Conservation (phyloP, 1,139 yeast species). For the Pichia sp. region DNA sequence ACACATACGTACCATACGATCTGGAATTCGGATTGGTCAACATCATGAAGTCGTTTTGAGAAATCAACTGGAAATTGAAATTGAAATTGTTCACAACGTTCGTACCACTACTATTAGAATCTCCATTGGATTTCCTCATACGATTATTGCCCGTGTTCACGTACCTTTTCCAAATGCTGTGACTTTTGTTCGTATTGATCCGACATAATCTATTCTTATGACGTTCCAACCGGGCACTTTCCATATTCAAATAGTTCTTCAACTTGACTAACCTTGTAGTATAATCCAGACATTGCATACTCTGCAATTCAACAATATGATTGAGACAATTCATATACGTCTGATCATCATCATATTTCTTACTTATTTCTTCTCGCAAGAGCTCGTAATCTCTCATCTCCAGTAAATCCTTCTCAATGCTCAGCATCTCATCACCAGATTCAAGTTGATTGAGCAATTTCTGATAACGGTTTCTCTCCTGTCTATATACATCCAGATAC, state of each 20-base stretch:
- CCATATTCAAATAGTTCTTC: constrained; percentile 31
- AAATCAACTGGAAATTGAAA: constrained; percentile 4
- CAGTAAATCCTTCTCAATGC: constrained; percentile 29
- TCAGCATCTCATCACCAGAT: constrained; percentile 8
- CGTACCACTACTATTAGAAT: background rate
- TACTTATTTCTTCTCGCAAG: constrained; percentile 26
- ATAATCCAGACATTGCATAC: constrained; percentile 29
- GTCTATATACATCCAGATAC: constrained; percentile 9
- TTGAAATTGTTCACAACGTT: background rate
- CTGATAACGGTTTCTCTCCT: constrained; percentile 13
- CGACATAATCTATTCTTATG: constrained; percentile 10
- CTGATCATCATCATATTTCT: constrained; percentile 27
- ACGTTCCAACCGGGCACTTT: constrained; percentile 10
- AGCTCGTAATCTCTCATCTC: constrained; percentile 35
- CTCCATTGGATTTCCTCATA: background rate
- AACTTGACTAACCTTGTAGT: constrained; percentile 32
- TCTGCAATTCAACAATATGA: constrained; percentile 27
- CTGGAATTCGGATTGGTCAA: constrained; percentile 30
- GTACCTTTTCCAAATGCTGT: constrained; percentile 16
- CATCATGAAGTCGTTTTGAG: constrained; percentile 11
- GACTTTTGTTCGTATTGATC: constrained; percentile 13
- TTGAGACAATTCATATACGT: constrained; percentile 27
- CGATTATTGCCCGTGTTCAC: constrained; percentile 7
- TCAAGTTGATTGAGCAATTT: constrained; percentile 6
- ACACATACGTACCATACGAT: constrained; percentile 25